phyloP scores from a whole-genome alignment of 2,329 filamentous ascomycete species.

The Scedosporium aurantiacum region DNA sequence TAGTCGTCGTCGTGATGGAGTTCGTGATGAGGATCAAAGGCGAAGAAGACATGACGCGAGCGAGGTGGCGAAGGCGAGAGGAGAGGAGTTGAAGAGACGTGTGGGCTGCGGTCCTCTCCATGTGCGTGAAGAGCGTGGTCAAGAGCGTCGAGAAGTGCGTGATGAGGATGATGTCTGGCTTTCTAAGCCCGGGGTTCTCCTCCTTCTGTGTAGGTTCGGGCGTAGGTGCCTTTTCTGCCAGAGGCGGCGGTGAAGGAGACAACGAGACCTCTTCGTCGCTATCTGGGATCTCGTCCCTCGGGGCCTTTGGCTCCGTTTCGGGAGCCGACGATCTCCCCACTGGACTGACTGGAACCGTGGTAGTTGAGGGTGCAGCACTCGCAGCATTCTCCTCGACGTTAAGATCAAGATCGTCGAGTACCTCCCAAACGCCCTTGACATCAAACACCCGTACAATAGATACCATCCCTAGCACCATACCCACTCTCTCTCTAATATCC shows the following conservation, averaged over 20 bases:
- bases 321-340: neutral
- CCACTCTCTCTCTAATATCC: slow-evolving; percentile 15
- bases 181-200: neutral
- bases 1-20: slow-evolving; percentile 23
- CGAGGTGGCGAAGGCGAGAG: slow-evolving; percentile 32
- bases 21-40: slow-evolving; percentile 46
- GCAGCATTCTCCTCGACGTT: neutral
- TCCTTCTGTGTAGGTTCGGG: neutral
- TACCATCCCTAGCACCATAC: slow-evolving; percentile 34
- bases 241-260: neutral
- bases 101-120: slow-evolving; percentile 36
- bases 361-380: neutral
- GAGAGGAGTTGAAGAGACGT: slow-evolving; percentile 34
- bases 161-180: slow-evolving; percentile 39
- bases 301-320: neutral
- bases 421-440: slow-evolving; percentile 46
- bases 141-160: slow-evolving; percentile 44
- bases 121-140: slow-evolving; percentile 38
- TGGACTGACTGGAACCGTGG: neutral
- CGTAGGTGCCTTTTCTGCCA: neutral
- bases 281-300: slow-evolving; percentile 8
- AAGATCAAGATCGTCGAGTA: slow-evolving; percentile 36
- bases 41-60: slow-evolving; percentile 25
- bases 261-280: slow-evolving; percentile 5
- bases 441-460: slow-evolving; percentile 48